phyloP scores from a whole-genome alignment of 495 filamentous ascomycete species.

The Penicillium bovifimosum region DNA sequence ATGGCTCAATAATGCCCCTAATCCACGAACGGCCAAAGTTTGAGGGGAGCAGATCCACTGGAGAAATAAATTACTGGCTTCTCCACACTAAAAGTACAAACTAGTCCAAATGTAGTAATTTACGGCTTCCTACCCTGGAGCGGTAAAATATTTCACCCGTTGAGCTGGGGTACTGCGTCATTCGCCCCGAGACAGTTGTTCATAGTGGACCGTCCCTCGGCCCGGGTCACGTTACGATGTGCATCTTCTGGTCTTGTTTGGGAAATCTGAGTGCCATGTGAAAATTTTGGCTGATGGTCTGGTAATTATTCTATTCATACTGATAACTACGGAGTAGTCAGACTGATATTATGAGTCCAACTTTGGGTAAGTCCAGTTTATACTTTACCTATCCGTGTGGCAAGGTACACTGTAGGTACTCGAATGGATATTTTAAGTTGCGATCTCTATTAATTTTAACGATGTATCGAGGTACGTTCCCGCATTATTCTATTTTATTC shows the following conservation, averaged over 20 bases:
- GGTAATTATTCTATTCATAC: neutral
- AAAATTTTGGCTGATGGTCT: neutral
- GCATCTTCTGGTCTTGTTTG: neutral
- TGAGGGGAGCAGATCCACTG: neutral
- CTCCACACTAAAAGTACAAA: neutral
- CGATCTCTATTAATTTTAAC: too few relatives aligned
- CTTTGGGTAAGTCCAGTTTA: too few relatives aligned
- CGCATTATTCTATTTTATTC: too few relatives aligned
- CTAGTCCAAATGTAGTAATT: too few relatives aligned
- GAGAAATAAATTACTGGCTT: constrained; percentile 1
- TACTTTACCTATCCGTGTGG: too few relatives aligned
- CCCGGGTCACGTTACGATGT: constrained; percentile 7
- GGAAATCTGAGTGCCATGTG: neutral
- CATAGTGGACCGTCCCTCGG: constrained; percentile 2
- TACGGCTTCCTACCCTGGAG: too few relatives aligned
- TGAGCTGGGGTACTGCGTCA: neutral
- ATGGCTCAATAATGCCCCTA: neutral
- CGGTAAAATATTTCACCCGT: neutral
- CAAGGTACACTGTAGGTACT: too few relatives aligned
- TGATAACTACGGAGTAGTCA: too few relatives aligned
- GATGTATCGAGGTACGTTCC: too few relatives aligned
- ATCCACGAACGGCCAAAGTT: neutral
- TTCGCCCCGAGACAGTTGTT: neutral
- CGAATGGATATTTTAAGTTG: too few relatives aligned
- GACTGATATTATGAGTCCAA: too few relatives aligned